Base-by-base conservation (phyloP, 140 eudicot species). In the Bidens hawaiensis region DNA sequence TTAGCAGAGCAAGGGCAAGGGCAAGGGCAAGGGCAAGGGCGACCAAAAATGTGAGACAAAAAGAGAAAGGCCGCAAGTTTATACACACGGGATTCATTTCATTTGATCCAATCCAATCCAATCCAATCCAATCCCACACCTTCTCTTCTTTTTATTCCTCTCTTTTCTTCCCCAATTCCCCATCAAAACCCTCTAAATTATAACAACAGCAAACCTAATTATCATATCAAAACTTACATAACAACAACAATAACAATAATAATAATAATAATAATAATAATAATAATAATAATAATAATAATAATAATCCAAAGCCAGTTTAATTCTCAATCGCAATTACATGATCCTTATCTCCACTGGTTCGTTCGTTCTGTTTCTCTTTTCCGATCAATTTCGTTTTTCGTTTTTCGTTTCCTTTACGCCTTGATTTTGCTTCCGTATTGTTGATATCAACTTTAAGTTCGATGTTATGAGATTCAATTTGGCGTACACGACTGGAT, bases 301-400 rank as follows among this genome's bases (percentile, higher is more conserved):
- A n/a, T n/a, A n/a, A n/a, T n/a, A n/a, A n/a, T 31, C 55, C 54
- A 33, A 34, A 24, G 17, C 33, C 48, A 68, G 12, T 58, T 60
- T 46, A 48, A 24, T 36, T 15, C 11, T 7, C 16, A 56, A 46
- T 62, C 52, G 15, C 27, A 9, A 33, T 15, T 65, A 34, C 69
- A 65, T 53, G 80, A 64, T 74, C 69, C 53, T 68, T 58, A 64
- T 74, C 68, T 52, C 26, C 67, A 64, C 83, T 69, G 77, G 80
- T 74, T 61, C 66, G 79, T 73, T 62, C n/a, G 13, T 10, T 3
- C 8, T 24, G 25, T 64, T 60, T 30, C 23, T n/a, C 43, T 1
- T 51, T 6, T 19, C 17, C 22, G 0, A 13, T 12, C 4, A 0
- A 16, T 17, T 27, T 8, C 15, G 2, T 48, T 19, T 14, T 18